These are phyloP conservation scores for Starmera pachycereana DNA, from an alignment of 805 yeast genomes.

Conservation along the genomic window DNA sequence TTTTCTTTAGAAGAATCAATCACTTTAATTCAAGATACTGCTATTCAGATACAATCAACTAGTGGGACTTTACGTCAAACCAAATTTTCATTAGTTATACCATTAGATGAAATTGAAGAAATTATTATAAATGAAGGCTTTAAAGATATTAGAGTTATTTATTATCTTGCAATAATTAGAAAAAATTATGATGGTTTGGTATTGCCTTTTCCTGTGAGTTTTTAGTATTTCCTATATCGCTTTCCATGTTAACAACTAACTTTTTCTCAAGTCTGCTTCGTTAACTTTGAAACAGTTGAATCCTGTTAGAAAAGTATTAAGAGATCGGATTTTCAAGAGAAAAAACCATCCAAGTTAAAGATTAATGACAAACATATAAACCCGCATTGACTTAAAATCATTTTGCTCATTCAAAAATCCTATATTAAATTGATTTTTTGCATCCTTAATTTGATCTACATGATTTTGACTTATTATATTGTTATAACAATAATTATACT, in stretches of 20 bases:
- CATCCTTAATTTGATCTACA: too few species aligned
- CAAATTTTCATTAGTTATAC: constrained; percentile 35
- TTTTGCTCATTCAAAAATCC: too few species aligned
- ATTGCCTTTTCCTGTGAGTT: constrained; percentile 24
- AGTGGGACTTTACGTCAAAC: constrained; percentile 18
- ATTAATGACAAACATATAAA: too few species aligned
- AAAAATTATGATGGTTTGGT: constrained; percentile 23
- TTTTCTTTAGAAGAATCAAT: constrained; percentile 23
- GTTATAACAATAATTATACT: too few species aligned
- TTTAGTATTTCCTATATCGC: too few species aligned
- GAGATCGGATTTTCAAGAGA: background rate
- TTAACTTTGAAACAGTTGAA: background rate
- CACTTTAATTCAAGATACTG: constrained; percentile 33
- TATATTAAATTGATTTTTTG: too few species aligned
- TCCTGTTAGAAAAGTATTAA: background rate
- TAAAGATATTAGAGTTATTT: constrained; percentile 53
- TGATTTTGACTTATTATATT: too few species aligned
- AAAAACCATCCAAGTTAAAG: too few species aligned
- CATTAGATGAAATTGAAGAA: constrained; percentile 47
- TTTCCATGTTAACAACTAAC: too few species aligned
- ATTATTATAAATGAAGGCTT: constrained; percentile 71
- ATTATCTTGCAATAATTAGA: constrained; percentile 51
- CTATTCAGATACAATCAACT: constrained; percentile 32
- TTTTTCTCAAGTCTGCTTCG: background rate
- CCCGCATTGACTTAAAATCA: too few species aligned